Conservation (phyloP, 176 grass and related monocot species). For the Hordeum vulgare region MorexV3_pseudomolecules_assembly NC_058524.1:67936268-67936767, state of each 20-base stretch:
- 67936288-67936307: not conserved
- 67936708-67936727: slow-evolving; percentile 45
- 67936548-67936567: not conserved
- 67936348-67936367: not conserved
- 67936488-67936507: slow-evolving; percentile 28
- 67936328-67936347: slow-evolving; percentile 36
- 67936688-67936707: slow-evolving; percentile 17
- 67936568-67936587: not conserved
- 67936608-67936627: slow-evolving; percentile 23
- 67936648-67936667: slow-evolving; percentile 10
- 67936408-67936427: not conserved
- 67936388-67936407: not conserved
- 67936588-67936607: slow-evolving; percentile 27
- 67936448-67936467: slow-evolving; percentile 60
- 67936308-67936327: not conserved
- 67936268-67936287: not conserved
- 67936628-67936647: slow-evolving; percentile 22
- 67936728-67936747: slow-evolving; percentile 62
- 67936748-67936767: slow-evolving; percentile 55
- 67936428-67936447: slow-evolving; percentile 44
- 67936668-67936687: slow-evolving; percentile 9
- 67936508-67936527: not conserved
- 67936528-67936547: not conserved
- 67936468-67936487: slow-evolving; percentile 44
- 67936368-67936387: slow-evolving; percentile 17